phyloP scores from a whole-genome alignment of 1,139 yeast species.

The Wickerhamiella infanticola region DNA sequence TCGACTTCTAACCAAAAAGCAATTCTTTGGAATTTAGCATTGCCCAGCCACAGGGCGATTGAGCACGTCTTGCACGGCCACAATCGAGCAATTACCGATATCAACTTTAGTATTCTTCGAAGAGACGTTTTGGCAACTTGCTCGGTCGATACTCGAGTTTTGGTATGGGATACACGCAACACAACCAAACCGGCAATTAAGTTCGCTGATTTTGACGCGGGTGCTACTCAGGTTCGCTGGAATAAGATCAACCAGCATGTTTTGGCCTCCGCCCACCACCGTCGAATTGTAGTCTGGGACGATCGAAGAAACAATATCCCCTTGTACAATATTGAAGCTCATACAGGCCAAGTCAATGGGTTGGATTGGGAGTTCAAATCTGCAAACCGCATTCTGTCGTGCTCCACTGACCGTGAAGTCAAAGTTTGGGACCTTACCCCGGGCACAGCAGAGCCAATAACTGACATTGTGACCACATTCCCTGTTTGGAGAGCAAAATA shows the following conservation, averaged over 20 bases:
- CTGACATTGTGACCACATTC: conserved; percentile 53
- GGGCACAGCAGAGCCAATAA: conserved; percentile 32
- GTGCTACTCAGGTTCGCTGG: conserved; percentile 94
- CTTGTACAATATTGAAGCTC: conserved; percentile 52
- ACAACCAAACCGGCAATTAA: conserved; percentile 55
- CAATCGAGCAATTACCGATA: conserved; percentile 86
- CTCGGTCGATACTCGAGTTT: conserved; percentile 74
- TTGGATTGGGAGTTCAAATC: conserved; percentile 26
- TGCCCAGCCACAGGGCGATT: conserved; percentile 65
- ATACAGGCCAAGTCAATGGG: conserved; percentile 72
- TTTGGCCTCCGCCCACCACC: conserved; percentile 76
- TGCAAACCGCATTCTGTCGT: conserved; percentile 49
- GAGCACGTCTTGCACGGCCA: conserved; percentile 81
- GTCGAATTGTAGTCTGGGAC: conserved; percentile 75
- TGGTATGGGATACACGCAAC: conserved; percentile 81
- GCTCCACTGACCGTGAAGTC: conserved; percentile 78
- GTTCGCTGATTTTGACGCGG: conserved; percentile 90
- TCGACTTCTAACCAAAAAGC: conserved; percentile 94
- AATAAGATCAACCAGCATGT: conserved; percentile 59
- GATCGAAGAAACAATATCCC: conserved; percentile 69
- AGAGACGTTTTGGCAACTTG: conserved; percentile 91
- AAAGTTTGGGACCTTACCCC: conserved; percentile 63
- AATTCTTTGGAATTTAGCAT: conserved; percentile 75
- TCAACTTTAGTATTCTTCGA: conserved; percentile 74
- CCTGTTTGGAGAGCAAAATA: conserved; percentile 83